Evolutionary conservation across 805 yeast genomes (phyloP), one percentile per base, ranked within the genome.

Genomic region (Nakazawaea holstii): DNA sequence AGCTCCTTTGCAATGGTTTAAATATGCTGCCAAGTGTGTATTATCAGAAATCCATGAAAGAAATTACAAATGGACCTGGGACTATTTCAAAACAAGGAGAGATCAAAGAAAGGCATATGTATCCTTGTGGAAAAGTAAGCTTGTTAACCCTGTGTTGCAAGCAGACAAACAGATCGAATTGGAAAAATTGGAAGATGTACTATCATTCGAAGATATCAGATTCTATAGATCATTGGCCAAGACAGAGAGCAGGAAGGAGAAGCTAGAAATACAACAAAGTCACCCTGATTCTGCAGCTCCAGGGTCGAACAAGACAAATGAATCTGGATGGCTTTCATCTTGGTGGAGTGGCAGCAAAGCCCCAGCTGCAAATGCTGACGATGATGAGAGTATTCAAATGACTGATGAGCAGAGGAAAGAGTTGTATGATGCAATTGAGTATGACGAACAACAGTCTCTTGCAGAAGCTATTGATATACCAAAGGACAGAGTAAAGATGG

Each of bases 381-480:
- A 55, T 1, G 65, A 66, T 6, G 69, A 71, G 3, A 61, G 68
- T 2, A 60, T 82, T 27, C 69, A 71, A 6, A 76, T 94, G 61
- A 79, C 94, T 0, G 96, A 88, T 11, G 96, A 90, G 54, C 97
- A 94, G 59, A 75, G 87, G 52, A 76, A 88, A 59, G 99, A 95
- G 50, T 70, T 94, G 17, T 91, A 89, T 59, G 95, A 88, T 51
- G 95, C 97, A 0, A 91, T 94, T 53, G 99, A 91, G 52, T 91
- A 83, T 55, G 87, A 91, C 55, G 96, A 91, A 52, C 65, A 72
- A 17, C 70, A 76, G 42, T 69, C 69, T 1, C 47, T 76, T 1
- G 57, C 72, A 1, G 80, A 79, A 28, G 68, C 83, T 1, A 66
- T 81, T 6, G 83, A 85, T 49, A 58, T 86, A 2, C 95, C 97